Percentiles rank a stretch among this genome's conserved stretches.
phyloP scores from a whole-genome alignment of 768 basidiomycete species.

The Russula abietina region DNA sequence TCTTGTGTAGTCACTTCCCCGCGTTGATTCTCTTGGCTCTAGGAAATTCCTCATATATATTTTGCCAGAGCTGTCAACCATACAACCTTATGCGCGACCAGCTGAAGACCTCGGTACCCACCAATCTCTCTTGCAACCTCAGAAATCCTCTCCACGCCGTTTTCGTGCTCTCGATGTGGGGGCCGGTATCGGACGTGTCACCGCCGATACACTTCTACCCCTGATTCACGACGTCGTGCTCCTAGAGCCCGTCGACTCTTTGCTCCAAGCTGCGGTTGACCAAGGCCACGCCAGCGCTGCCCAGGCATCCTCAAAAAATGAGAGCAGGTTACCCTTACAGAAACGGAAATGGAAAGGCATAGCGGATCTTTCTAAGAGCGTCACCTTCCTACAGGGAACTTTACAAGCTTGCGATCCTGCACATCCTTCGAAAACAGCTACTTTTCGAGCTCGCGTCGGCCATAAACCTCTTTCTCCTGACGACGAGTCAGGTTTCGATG shows the following conservation, averaged over 20 bases:
- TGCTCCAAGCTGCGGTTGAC: conserved; percentile 65
- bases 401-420: conserved; percentile 79
- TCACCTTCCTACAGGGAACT: conserved; percentile 72
- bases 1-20: conserved; percentile 66
- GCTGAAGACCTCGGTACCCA: too few species aligned
- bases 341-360: conserved; percentile 59
- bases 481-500: conserved; percentile 65
- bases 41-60: conserved; percentile 81
- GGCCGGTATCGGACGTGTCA: conserved; percentile 92
- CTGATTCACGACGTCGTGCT: conserved; percentile 83
- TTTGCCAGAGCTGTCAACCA: conserved; percentile 69
- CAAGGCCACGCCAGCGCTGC: conserved; percentile 32
- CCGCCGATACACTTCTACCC: conserved; percentile 80
- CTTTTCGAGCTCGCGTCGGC: conserved; percentile 62
- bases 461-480: conserved; percentile 41
- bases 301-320: conserved; percentile 29
- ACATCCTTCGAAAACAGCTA: conserved; percentile 38
- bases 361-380: conserved; percentile 55
- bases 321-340: conserved; percentile 11
- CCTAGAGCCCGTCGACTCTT: conserved; percentile 78
- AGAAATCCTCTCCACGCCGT: conserved; percentile 37
- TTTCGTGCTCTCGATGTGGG: conserved; percentile 86
- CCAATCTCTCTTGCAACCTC: conserved; percentile 59
- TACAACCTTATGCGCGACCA: conserved; percentile 31
- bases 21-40: conserved; percentile 85